Evolutionary conservation across 1,284 basidiomycete species (phyloP), one percentile per base, ranked within the genome.

Genomic region (Cutaneotrichosporon curvatum): DNA sequence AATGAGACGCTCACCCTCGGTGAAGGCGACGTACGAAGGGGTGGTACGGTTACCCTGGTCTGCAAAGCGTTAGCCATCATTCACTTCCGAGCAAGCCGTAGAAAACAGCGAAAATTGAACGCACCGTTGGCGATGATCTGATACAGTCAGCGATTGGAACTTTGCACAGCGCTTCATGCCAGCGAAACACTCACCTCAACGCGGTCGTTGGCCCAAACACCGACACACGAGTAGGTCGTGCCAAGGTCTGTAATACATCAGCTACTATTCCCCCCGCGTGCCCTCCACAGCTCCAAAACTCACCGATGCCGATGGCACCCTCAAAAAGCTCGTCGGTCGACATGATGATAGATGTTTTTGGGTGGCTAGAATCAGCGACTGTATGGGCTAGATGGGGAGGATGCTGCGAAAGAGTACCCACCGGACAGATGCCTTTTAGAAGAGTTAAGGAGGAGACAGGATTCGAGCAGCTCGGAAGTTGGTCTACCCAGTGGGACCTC

Each of bases 11-110:
- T 98, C 94, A 73, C 87, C 87, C 56, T 88, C 77, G 60, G 90
- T 92, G 81, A 98, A 97, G 63, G 94, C 90, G 74, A 97, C 94
- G 76, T 97, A 97, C 61, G 94, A 98, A 49, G 94, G 94, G 49
- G 94, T 97, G 64, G 94, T 96, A 62, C 94, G 83, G 83, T 97
- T 97, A 70, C 92, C 94, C 86, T 95, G 75, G 70, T 75, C 88
- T 88, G 67, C 25, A 51, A n/a, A 28, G 16, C 20, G 41, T 50
- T 35, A 52, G 51, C 36, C 22, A 8, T 15, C n/a, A 7, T 16
- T 25, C 20, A 25, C 3, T 15, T 30, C n/a, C n/a, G n/a, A n/a
- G n/a, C n/a, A n/a, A n/a, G n/a, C n/a, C n/a, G n/a, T n/a, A n/a
- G n/a, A n/a, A n/a, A 21, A 2, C 35, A 14, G 37, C n/a, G 20